These are phyloP conservation scores for Allium sativum DNA, from an alignment of 106 monocot genomes.

Conservation along the genomic window DNA sequence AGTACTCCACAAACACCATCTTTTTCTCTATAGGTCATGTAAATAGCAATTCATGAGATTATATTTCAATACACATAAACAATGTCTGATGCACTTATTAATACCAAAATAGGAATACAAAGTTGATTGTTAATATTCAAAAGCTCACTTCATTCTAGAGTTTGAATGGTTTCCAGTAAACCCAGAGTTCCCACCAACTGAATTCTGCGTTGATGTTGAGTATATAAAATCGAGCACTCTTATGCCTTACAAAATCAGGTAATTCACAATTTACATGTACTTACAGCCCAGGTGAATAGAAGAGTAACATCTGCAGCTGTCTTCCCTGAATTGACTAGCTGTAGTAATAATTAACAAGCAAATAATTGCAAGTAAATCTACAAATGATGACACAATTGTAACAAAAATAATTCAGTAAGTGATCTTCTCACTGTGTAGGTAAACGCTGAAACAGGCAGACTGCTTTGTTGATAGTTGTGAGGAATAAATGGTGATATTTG, in stretches of 20 bases:
- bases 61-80: neutral
- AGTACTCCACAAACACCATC: conserved; percentile 79
- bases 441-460: conserved; percentile 79
- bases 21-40: conserved; percentile 20
- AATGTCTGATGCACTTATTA: neutral
- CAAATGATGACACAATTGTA: neutral
- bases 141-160: conserved; percentile 49
- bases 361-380: conserved; percentile 4
- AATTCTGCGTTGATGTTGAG: conserved; percentile 43
- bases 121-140: neutral
- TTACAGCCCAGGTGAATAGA: conserved; percentile 96
- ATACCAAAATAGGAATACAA: neutral
- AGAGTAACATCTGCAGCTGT: conserved; percentile 65
- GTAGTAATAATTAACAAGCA: conserved; percentile 5
- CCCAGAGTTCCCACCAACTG: conserved; percentile 83
- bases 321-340: conserved; percentile 64
- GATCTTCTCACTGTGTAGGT: conserved; percentile 44
- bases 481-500: conserved; percentile 96
- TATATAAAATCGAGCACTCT: neutral
- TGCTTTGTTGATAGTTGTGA: conserved; percentile 76
- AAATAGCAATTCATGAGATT: neutral
- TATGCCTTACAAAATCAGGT: neutral
- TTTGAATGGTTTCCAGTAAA: conserved; percentile 66
- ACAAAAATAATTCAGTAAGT: neutral
- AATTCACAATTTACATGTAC: conserved; percentile 10